phyloP scores from a whole-genome alignment of 176 grass and related monocot genomes.

The Sorghum bicolor region Sorghum_bicolor_NCBIv3 NC_012874.2:63997001-63997500 shows the following conservation, averaged over 20 bases:
- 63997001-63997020: slow-evolving; percentile 88
- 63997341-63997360: not conserved
- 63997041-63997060: slow-evolving; percentile 85
- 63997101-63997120: slow-evolving; percentile 66
- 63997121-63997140: slow-evolving; percentile 58
- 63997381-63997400: not conserved
- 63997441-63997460: not conserved
- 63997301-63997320: slow-evolving; percentile 14
- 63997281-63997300: not conserved
- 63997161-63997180: slow-evolving; percentile 23
- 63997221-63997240: not conserved
- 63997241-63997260: slow-evolving; percentile 4
- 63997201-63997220: not conserved
- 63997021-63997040: slow-evolving; percentile 97
- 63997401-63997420: not conserved
- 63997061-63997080: slow-evolving; percentile 69
- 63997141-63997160: slow-evolving; percentile 14
- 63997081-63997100: slow-evolving; percentile 79
- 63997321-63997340: not conserved
- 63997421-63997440: not conserved
- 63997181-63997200: not conserved
- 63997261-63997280: not conserved
- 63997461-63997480: not conserved
- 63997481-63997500: not conserved
- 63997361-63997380: not conserved